A percentile compares a stretch with the other conserved stretches of the same genome.
Evolutionary conservation across 164 flowering plant species (phyloP).

Genomic region (grape (Vitis vinifera)): DNA sequence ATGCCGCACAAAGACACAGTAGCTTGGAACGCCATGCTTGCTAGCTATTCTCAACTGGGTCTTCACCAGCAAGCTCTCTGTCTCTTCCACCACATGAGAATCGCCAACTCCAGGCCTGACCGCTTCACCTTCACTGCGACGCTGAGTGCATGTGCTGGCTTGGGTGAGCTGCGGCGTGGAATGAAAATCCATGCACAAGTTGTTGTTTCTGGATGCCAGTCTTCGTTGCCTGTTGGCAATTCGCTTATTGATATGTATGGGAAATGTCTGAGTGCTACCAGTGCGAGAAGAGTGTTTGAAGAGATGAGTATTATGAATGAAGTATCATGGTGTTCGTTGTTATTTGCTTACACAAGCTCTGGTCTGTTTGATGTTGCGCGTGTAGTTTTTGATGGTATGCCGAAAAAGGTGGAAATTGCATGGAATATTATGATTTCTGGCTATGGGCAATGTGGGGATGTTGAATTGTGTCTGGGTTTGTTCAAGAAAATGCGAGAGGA

Average conservation of each 20-base stretch:
- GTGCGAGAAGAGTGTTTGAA: constrained; percentile 48
- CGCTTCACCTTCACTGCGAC: constrained; percentile 59
- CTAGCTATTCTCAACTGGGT: constrained; percentile 51
- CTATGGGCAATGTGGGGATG: constrained; percentile 40
- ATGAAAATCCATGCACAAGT: constrained; percentile 51
- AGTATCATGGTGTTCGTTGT: constrained; percentile 72
- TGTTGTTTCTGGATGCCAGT: constrained; percentile 39
- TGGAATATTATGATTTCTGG: constrained; percentile 69
- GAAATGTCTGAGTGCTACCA: constrained; percentile 42
- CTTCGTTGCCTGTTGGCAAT: constrained; percentile 53
- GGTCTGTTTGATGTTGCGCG: constrained; percentile 35
- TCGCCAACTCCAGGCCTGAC: constrained; percentile 37
- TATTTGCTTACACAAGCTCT: constrained; percentile 51
- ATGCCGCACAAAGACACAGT: constrained; percentile 52
- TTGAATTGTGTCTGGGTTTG: constrained; percentile 35
- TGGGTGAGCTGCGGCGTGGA: constrained; percentile 34
- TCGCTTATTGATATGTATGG: constrained; percentile 78
- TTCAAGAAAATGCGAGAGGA: constrained; percentile 45
- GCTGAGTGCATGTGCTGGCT: constrained; percentile 46
- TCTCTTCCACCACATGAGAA: constrained; percentile 53
- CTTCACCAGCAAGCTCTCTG: constrained; percentile 38
- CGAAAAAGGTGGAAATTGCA: constrained; percentile 38
- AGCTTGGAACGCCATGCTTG: constrained; percentile 66
- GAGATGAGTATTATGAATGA: constrained; percentile 49
- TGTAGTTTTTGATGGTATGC: constrained; percentile 46